Percentiles rank a stretch among this genome's conserved stretches.
These are phyloP conservation scores for Penicillium chermesinum DNA, from an alignment of 495 filamentous ascomycete species.

Conservation along the genomic window DNA sequence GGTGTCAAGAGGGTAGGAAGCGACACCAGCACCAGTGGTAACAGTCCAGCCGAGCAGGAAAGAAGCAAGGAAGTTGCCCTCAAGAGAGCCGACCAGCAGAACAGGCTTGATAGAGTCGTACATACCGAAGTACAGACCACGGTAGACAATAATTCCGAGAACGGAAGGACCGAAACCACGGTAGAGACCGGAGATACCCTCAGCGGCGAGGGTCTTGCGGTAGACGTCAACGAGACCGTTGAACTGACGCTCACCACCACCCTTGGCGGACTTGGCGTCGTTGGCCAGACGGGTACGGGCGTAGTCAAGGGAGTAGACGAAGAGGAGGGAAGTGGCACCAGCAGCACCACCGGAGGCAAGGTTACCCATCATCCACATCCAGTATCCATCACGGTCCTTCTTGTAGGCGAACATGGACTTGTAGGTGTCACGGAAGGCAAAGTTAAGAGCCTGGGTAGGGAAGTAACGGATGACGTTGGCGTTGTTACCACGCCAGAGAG, in stretches of 20 bases:
- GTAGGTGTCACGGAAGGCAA: constrained; percentile 99
- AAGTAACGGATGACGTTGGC: constrained; percentile 99
- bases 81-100: constrained; percentile 82
- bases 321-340: constrained; percentile 99
- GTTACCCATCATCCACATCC: constrained; percentile 99
- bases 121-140: constrained; percentile 99
- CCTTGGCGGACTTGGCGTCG: constrained; percentile 97
- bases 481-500: constrained; percentile 98
- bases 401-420: constrained; percentile 99
- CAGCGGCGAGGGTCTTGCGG: constrained; percentile 98
- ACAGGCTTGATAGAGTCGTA: constrained; percentile 99
- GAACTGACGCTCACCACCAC: constrained; percentile 96
- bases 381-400: constrained; percentile 98
- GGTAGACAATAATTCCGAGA: constrained; percentile 97
- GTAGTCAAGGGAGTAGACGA: constrained; percentile 99
- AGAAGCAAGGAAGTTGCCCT: constrained; percentile 98
- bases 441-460: constrained; percentile 99
- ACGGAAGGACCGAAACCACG: constrained; percentile 99
- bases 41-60: constrained; percentile 98
- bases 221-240: constrained; percentile 99
- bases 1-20: constrained; percentile 98
- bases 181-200: constrained; percentile 99
- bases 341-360: constrained; percentile 99
- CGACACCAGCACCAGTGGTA: constrained; percentile 99
- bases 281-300: constrained; percentile 99